Conservation (phyloP, 2,329 filamentous ascomycete species). For the Aspergillus arachidicola region DNA sequence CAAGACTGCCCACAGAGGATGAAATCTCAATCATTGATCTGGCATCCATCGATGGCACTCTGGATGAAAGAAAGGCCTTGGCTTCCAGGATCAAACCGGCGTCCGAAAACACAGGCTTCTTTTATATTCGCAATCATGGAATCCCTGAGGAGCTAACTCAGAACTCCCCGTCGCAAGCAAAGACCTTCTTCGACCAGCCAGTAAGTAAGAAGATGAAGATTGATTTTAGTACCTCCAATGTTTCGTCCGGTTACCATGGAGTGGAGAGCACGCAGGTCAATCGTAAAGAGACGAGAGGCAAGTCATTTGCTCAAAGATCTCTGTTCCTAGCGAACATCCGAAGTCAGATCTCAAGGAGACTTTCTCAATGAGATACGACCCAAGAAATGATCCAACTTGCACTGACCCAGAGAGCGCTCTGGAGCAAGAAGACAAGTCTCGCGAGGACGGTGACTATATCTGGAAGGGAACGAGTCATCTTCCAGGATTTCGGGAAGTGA, state of each 20-base stretch:
- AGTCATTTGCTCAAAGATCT: slow-evolving; percentile 32
- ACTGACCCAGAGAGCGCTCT: slow-evolving; percentile 48
- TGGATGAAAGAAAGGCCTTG: slow-evolving; percentile 42
- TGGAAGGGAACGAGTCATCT: slow-evolving; percentile 56
- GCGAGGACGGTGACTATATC: slow-evolving; percentile 55
- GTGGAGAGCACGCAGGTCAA: slow-evolving; percentile 32
- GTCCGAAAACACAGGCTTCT: slow-evolving; percentile 57
- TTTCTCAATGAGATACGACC: slow-evolving; percentile 56
- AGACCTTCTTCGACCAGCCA: slow-evolving; percentile 53
- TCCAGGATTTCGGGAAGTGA: slow-evolving; percentile 31
- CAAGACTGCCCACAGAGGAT: slow-evolving; percentile 42
- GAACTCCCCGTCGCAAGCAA: slow-evolving; percentile 19
- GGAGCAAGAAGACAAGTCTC: slow-evolving; percentile 43
- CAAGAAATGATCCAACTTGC: slow-evolving; percentile 53
- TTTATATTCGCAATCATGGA: slow-evolving; percentile 58
- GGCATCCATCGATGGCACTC: slow-evolving; percentile 39
- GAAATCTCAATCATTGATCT: slow-evolving; percentile 61
- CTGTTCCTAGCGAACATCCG: not conserved
- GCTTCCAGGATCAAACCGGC: slow-evolving; percentile 49
- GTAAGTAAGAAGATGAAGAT: slow-evolving; percentile 46
- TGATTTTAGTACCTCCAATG: slow-evolving; percentile 38
- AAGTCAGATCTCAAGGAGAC: slow-evolving; percentile 54
- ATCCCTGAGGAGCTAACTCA: slow-evolving; percentile 36
- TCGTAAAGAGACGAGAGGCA: slow-evolving; percentile 34
- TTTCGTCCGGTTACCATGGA: slow-evolving; percentile 52